phyloP scores from a whole-genome alignment of 108 stramenopile species.

The Skeletonema costatum region DNA sequence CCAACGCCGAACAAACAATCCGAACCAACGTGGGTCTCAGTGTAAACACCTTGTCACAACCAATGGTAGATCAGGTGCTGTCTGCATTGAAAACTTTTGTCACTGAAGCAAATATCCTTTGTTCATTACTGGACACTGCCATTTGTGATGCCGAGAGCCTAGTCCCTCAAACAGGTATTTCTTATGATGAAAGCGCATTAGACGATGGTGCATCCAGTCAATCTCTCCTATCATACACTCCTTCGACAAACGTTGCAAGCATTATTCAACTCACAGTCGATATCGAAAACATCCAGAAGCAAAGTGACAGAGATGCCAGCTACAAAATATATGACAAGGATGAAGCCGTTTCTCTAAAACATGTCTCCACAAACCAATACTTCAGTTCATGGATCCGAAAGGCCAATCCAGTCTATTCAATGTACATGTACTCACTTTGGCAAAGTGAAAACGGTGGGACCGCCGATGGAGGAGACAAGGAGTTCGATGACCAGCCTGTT shows the following conservation, averaged over 20 bases:
- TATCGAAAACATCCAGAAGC: neutral
- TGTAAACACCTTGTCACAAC: neutral
- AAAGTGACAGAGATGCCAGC: neutral
- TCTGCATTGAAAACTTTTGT: neutral
- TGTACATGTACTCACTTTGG: neutral
- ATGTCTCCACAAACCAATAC: neutral
- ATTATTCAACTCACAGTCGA: neutral
- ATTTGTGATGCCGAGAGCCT: neutral
- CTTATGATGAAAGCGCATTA: neutral
- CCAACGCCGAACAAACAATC: neutral
- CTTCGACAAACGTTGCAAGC: neutral
- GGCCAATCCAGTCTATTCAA: neutral
- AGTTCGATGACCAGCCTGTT: slow-evolving; percentile 59
- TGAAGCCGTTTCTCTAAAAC: neutral
- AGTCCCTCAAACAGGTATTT: neutral
- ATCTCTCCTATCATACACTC: neutral
- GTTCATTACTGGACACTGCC: neutral
- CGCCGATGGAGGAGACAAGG: neutral
- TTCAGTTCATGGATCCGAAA: neutral
- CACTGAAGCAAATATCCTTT: neutral
- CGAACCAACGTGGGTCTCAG: neutral
- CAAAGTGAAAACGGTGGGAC: neutral
- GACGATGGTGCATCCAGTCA: neutral
- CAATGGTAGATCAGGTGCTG: neutral
- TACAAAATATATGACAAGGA: neutral